phyloP scores from a whole-genome alignment of 805 yeast genomes.

The Candida easanensis region DNA sequence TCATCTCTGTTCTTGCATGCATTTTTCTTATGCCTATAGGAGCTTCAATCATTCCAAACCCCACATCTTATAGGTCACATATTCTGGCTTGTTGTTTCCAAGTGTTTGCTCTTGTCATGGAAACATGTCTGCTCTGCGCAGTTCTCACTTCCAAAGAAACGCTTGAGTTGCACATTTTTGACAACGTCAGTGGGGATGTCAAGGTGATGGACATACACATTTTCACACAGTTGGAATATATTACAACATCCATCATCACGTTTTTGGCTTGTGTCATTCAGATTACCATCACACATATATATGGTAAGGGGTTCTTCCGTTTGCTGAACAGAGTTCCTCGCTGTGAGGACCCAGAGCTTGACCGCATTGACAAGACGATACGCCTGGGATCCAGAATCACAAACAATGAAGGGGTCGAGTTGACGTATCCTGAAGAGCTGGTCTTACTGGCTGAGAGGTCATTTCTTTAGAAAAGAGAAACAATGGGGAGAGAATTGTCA shows the following conservation, averaged over 20 bases:
- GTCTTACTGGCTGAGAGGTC: constrained; percentile 2
- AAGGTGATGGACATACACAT: constrained; percentile 1
- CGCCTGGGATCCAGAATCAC: not conserved
- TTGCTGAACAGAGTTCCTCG: constrained; percentile 14
- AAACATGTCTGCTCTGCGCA: not conserved
- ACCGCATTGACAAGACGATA: constrained; percentile 1
- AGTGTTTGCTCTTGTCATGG: not conserved
- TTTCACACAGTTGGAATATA: not conserved
- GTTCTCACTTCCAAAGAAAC: not conserved
- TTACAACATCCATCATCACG: constrained; percentile 2
- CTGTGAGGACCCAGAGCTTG: not conserved
- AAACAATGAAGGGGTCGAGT: not conserved
- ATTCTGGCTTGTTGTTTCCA: constrained; percentile 6
- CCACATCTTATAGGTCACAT: constrained; percentile 3
- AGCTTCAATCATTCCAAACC: constrained; percentile 8
- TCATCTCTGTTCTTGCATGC: constrained; percentile 12
- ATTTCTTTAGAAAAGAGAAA: not conserved
- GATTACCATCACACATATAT: constrained; percentile 1
- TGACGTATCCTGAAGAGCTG: constrained; percentile 11
- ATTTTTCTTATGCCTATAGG: constrained; percentile 10
- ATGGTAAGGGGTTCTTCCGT: constrained; percentile 12
- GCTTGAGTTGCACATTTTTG: too few relatives aligned
- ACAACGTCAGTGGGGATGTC: not conserved
- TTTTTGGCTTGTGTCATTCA: not conserved
- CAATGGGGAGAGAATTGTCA: too few relatives aligned